Evolutionary conservation across 1,284 basidiomycete genomes (phyloP).

Genomic region (Naganishia albida): DNA sequence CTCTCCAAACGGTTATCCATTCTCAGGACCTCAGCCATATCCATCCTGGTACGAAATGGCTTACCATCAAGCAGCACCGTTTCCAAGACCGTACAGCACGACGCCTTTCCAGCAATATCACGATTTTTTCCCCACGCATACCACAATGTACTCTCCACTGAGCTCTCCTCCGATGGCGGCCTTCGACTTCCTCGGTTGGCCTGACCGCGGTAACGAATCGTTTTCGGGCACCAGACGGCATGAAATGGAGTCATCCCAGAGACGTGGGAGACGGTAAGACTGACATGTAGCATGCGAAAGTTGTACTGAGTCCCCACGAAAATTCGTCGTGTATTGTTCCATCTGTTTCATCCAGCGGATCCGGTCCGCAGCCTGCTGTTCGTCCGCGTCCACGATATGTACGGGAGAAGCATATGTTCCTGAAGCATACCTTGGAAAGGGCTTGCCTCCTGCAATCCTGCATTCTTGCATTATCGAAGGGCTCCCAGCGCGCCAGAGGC

Average conservation of each 20-base stretch:
- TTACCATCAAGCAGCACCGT: not conserved
- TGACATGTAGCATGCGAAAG: not conserved
- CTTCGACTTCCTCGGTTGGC: not conserved
- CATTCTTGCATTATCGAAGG: too few relatives aligned
- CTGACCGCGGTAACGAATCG: not conserved
- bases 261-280: not conserved
- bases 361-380: too few relatives aligned
- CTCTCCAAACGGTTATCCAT: not conserved
- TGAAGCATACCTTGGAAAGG: too few relatives aligned
- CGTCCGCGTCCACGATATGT: too few relatives aligned
- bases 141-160: not conserved
- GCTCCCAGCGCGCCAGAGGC: too few relatives aligned
- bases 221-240: not conserved
- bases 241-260: not conserved
- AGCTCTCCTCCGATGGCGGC: conserved; percentile 4
- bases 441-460: too few relatives aligned
- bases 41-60: conserved; percentile 23
- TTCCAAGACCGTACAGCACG: not conserved
- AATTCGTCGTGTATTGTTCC: not conserved
- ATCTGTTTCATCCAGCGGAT: not conserved
- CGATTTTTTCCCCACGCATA: not conserved
- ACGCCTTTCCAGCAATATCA: not conserved
- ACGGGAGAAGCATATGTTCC: too few relatives aligned
- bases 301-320: not conserved
- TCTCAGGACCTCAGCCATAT: not conserved